Conservation (phyloP, 2,329 filamentous ascomycete genomes). For the Aspergillus brasiliensis region DNA sequence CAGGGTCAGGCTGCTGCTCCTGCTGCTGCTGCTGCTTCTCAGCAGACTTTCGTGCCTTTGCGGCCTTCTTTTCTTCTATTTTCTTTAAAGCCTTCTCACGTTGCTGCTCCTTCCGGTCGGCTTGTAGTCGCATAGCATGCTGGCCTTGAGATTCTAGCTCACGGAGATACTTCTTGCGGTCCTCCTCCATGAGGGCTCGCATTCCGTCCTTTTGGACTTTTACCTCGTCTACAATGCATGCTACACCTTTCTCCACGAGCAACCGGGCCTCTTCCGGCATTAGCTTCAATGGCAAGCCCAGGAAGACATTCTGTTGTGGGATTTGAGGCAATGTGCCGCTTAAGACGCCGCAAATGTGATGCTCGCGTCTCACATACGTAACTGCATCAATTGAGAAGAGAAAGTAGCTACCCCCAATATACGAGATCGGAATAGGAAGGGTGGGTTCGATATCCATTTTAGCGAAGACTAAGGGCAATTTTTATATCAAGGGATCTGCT, state of each 20-base stretch:
- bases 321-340: constrained; percentile 88
- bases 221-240: constrained; percentile 78
- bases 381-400: constrained; percentile 85
- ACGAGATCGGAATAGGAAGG: constrained; percentile 75
- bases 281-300: constrained; percentile 83
- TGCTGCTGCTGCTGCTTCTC: constrained; percentile 17
- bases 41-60: constrained; percentile 26
- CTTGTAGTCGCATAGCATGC: constrained; percentile 50
- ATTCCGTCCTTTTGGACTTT: constrained; percentile 69
- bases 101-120: constrained; percentile 52
- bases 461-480: background rate
- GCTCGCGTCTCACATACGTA: constrained; percentile 72
- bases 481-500: constrained; percentile 7
- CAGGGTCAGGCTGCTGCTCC: background rate
- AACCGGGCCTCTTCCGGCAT: constrained; percentile 86
- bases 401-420: constrained; percentile 78
- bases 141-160: constrained; percentile 58
- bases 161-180: constrained; percentile 64
- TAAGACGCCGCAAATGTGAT: constrained; percentile 84
- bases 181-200: constrained; percentile 57
- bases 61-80: constrained; percentile 43
- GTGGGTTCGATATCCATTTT: constrained; percentile 40
- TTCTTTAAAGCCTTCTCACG: constrained; percentile 55
- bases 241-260: constrained; percentile 74
- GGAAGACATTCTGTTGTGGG: constrained; percentile 92